Evolutionary conservation across 2,329 filamentous ascomycete genomes (phyloP), one percentile per base, ranked within the genome.

Genomic region (Aspergillus sp.): DNA sequence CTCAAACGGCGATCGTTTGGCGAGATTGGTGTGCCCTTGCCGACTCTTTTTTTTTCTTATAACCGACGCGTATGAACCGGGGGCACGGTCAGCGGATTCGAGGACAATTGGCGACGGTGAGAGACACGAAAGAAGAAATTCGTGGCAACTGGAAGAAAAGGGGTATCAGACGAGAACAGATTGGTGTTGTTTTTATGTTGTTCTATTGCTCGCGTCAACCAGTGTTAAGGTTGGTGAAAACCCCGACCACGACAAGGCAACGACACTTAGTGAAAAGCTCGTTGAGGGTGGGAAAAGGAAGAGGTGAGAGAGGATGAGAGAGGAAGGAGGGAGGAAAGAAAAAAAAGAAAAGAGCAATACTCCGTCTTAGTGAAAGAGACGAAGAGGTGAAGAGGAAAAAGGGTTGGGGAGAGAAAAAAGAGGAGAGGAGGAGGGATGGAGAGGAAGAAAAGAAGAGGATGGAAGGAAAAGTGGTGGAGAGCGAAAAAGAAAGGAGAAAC

Each of bases 211-310:
- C 15, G 43, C 32, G 13, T 35, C 19, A 45, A 35, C n/a, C 37
- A 39, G 37, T 17, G 25, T 27, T 27, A 9, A 27, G 25, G n/a
- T 15, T 19, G 15, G 37, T 17, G 7, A 22, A 59, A 54, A 49
- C 50, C 54, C 53, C 57, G 50, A 54, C 54, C 65, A 57, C 51
- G 59, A 52, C 44, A 57, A 49, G 57, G 58, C 63, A 72, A 74
- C 72, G 71, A 74, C 66, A 70, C 72, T 74, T 74, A 74, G 70
- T 73, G 68, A 74, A 74, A 74, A 74, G 72, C 70, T 74, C 72
- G 72, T 71, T 68, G 61, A 44, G 48, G 42, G 48, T 46, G 44
- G 45, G 38, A 55, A 50, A 53, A 46, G 52, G 25, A 43, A 49
- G 48, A 50, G 48, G 47, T 54, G 52, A 53, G 56, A 53, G 50